Evolutionary conservation across 2,329 filamentous ascomycete genomes (phyloP).

Genomic region (Phialophora expanda): DNA sequence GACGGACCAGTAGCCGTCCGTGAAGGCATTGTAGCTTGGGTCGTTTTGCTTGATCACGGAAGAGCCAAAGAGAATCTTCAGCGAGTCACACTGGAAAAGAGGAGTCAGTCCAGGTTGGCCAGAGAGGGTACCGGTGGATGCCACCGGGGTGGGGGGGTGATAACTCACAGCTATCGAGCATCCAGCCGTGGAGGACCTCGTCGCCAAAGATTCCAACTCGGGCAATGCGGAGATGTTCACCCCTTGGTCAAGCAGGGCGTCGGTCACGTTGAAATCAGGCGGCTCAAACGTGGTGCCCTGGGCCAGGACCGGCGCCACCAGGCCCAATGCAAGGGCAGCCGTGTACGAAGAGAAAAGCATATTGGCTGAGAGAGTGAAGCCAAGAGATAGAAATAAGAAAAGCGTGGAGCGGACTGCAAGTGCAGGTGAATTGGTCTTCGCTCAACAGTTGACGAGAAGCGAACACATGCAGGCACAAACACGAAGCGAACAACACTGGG

Average conservation of each 20-base stretch:
- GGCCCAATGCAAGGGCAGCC: constrained; percentile 15
- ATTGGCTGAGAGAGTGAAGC: constrained; percentile 8
- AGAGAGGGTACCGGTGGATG: neutral
- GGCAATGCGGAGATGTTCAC: constrained; percentile 26
- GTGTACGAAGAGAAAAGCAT: constrained; percentile 22
- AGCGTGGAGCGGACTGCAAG: neutral
- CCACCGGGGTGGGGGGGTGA: neutral
- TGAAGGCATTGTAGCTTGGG: constrained; percentile 36
- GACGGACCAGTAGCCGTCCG: constrained; percentile 45
- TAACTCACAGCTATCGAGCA: constrained; percentile 28
- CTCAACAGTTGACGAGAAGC: neutral
- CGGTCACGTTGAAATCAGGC: constrained; percentile 28
- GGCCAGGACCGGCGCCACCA: constrained; percentile 1
- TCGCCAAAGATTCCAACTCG: constrained; percentile 7
- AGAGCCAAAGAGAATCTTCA: constrained; percentile 27
- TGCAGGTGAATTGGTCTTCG: neutral
- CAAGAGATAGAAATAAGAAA: constrained; percentile 2
- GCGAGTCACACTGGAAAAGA: constrained; percentile 23
- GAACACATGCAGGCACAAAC: neutral
- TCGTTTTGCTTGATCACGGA: constrained; percentile 25
- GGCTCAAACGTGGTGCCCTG: constrained; percentile 26
- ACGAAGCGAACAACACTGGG: neutral
- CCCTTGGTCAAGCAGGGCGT: constrained; percentile 27
- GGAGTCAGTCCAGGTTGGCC: neutral
- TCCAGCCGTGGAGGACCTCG: constrained; percentile 18